Base-by-base conservation (phyloP, 148 eudicot genomes). In the Pharnaceum exiguum region DNA sequence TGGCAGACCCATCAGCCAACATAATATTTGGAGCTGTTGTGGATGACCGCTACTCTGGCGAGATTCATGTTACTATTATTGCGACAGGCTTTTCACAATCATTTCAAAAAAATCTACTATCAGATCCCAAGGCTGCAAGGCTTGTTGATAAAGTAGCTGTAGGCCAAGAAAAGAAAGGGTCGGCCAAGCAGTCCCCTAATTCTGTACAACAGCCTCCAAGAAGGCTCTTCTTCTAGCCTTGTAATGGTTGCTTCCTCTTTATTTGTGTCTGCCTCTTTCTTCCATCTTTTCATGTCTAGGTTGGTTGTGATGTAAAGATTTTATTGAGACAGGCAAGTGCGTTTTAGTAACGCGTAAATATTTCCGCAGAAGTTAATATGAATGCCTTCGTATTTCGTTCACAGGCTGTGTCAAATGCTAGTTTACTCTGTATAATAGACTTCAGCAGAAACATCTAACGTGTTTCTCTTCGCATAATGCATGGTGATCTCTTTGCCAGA, bases 1-100 rank as follows among this genome's bases (percentile, higher is more conserved):
- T 93, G 75, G 99, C 99, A 11, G 99, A 93, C 67, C 99, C 99
- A 31, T 79, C 96, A 0, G 99, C 99, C 0, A 93, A 93, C 75
- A 93, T 93, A 44, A 93, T 93, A 76, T 93, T 93, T 60, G 99
- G 99, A 36, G 99, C 99, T 35, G 99, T 93, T 47, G 96, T 93
- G 49, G 99, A 93, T 68, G 99, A 93, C 19, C 84, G 99, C 16
- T 93, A 81, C 75, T 88, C 83, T 22, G 99, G 99, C 49, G 99
- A 89, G 79, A 83, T 93, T 40, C 99, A 93, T 36, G 96, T 93
- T 38, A 93, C 99, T 1, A 83, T 93, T 11, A 79, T 93, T 29
- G 99, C 99, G 15, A 93, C 99, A 36, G 99, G 96, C 38, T 93
- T 93, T 63, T 71, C 88, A 8, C 96, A 93, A 46, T 93, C 99